Evolutionary conservation across 352 stramenopile species (phyloP).

Genomic region (Pythium sukuiense): DNA sequence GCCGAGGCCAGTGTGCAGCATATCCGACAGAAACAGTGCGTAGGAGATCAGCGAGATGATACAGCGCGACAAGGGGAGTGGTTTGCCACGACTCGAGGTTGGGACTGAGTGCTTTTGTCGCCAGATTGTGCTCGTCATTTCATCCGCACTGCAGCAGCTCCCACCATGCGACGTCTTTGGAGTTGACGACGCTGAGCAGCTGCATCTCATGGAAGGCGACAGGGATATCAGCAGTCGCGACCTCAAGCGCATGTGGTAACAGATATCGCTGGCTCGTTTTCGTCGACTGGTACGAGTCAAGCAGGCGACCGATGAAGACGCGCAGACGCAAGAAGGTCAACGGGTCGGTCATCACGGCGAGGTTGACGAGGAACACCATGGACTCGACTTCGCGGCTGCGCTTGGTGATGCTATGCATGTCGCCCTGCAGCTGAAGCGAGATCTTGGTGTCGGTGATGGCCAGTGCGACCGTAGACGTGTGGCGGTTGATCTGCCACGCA

Average conservation of each 20-base stretch:
- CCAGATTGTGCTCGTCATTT: too few relatives aligned
- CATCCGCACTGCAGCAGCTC: slow-evolving; percentile 16
- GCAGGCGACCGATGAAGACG: background rate
- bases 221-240: background rate
- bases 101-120: too few relatives aligned
- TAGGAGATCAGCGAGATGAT: slow-evolving; percentile 26
- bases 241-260: background rate
- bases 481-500: background rate
- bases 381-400: slow-evolving; percentile 7
- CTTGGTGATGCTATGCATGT: slow-evolving; percentile 8
- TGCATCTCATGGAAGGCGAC: slow-evolving; percentile 6
- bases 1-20: slow-evolving; percentile 15
- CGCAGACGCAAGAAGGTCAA: slow-evolving; percentile 10
- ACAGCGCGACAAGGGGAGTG: too few relatives aligned
- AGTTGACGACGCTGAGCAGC: background rate
- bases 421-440: slow-evolving; percentile 8
- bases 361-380: slow-evolving; percentile 14
- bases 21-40: slow-evolving; percentile 19
- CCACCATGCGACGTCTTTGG: slow-evolving; percentile 16
- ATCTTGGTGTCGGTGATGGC: slow-evolving; percentile 7
- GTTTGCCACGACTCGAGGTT: too few relatives aligned
- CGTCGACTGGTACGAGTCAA: background rate
- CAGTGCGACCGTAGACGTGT: background rate
- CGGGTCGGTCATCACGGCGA: slow-evolving; percentile 16
- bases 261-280: background rate